Evolutionary conservation across 805 yeast genomes (phyloP), one percentile per base, ranked within the genome.

Genomic region (Starmerella bombi): DNA sequence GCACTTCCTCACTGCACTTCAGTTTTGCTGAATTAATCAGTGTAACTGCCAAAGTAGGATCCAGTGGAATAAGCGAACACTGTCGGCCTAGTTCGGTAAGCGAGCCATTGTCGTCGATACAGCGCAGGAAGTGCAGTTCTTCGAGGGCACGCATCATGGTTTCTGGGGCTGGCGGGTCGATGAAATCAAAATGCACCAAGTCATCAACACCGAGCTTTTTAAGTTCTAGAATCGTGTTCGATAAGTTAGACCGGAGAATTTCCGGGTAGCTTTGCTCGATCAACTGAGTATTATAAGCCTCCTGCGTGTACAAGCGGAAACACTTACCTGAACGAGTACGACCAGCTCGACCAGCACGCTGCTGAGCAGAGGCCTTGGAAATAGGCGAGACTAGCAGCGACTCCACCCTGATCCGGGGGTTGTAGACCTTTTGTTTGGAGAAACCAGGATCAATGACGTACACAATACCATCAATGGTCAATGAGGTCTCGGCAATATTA

Each of bases 91-190:
- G 65, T 1, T 91, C 72, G 0, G 97, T 91, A 50, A 88, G 64
- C 40, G 80, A 78, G 45, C 97, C 98, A 35, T 84, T 88, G 58
- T 91, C 95, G 50, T 83, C 82, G 39, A 88, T 69, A 64, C 96
- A 91, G 18, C 80, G 77, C 46, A 88, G 66, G 58, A 84, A 91
- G 58, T 91, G 86, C 55, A 88, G 70, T 60, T 88, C 98, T 61
- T 88, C 98, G 48, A 88, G 66, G 0, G 97, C 97, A 59, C 98
- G 72, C 98, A 91, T 91, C 98, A 88, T 91, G 5, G 98, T 91
- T 62, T 88, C 98, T 8, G 98, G 98, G 2, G 97, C 97, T 12
- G 98, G 98, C 6, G 98, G 97, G 58, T 88, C 98, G 94, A 88
- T 88, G 58, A 91, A 88, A 60, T 91, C 98, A 57, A 88, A 88